Evolutionary conservation across 495 filamentous ascomycete species (phyloP), one percentile per base, ranked within the genome.

Genomic region (Daldinia childiae): DNA sequence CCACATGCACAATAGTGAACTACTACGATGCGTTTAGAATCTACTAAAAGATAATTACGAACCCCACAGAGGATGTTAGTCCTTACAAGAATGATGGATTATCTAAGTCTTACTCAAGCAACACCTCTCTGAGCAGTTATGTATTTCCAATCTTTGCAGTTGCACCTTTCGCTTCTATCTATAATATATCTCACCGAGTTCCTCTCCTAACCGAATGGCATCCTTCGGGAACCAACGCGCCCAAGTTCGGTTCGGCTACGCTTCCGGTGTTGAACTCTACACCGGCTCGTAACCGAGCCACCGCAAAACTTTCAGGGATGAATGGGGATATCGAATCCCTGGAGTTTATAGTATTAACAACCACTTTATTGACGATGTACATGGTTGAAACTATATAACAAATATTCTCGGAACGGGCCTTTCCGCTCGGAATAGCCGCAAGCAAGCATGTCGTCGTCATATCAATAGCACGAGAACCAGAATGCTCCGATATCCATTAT

Each of bases 341-440:
- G 30, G 54, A 15, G n/a, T 57, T 11, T 19, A 57, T 48, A 19
- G 27, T 17, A 29, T 57, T 36, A 32, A 57, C 6, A 15, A 30
- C 17, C 15, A 4, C 43, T 24, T 57, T 57, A 34, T 21, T 30
- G n/a, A 36, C 50, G 17, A 54, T 1, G 12, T 15, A 6, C 9
- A 54, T 15, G 50, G 24, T 36, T 57, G 9, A 6, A 1, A 36
- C 27, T 57, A 19, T 38, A 6, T 9, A 11, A 36, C 11, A 17
- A 9, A 11, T 17, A 1, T 19, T 17, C 27, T 36, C 54, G 54
- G 29, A 57, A 21, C 54, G 54, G 26, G 15, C 15, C 8, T 57
- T 57, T 57, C 54, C 54, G 54, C 14, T 36, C n/a, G 8, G 29
- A 36, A 19, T 30, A 36, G n/a, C 54, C 17, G 29, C 54, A 57